phyloP scores from a whole-genome alignment of 495 filamentous ascomycete genomes.

The Annulohypoxylon bovei region DNA sequence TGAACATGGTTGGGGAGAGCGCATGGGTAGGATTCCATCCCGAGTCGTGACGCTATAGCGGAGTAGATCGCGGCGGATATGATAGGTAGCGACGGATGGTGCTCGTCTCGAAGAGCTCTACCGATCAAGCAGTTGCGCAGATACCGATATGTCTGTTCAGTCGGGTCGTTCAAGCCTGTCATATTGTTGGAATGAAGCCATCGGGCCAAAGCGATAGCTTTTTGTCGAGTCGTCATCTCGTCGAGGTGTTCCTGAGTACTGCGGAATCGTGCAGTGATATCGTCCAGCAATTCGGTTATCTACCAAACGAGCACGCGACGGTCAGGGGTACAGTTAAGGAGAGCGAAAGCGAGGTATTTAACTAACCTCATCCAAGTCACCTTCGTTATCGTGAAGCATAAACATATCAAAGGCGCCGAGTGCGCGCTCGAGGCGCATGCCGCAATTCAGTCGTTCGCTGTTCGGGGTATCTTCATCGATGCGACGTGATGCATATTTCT shows the following conservation, averaged over 20 bases:
- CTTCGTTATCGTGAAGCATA: conserved; percentile 72
- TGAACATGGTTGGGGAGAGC: conserved; percentile 84
- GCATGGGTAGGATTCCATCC: conserved; percentile 76
- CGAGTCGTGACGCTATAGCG: conserved; percentile 62
- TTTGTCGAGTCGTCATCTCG: conserved; percentile 66
- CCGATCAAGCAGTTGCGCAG: conserved; percentile 88
- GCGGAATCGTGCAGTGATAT: conserved; percentile 65
- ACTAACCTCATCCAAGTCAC: conserved; percentile 77
- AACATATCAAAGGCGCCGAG: conserved; percentile 90
- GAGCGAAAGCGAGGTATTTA: not conserved
- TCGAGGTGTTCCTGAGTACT: conserved; percentile 60
- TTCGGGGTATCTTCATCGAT: conserved; percentile 51
- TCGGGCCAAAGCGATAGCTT: conserved; percentile 70
- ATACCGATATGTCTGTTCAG: conserved; percentile 73
- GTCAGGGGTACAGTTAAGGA: conserved; percentile 2
- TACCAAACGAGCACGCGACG: conserved; percentile 42
- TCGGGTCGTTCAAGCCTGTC: conserved; percentile 67
- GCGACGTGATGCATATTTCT: conserved; percentile 53
- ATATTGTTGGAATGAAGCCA: conserved; percentile 74
- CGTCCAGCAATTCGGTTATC: conserved; percentile 71
- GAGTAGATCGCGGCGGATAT: conserved; percentile 72
- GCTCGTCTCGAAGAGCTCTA: conserved; percentile 71
- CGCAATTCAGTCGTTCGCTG: conserved; percentile 43
- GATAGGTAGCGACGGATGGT: conserved; percentile 79
- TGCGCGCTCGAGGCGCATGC: conserved; percentile 73